Percentiles rank a stretch among this genome's conserved stretches.
These are phyloP conservation scores for Candida oleophila DNA, from an alignment of 805 yeast species.

Conservation along the genomic window DNA sequence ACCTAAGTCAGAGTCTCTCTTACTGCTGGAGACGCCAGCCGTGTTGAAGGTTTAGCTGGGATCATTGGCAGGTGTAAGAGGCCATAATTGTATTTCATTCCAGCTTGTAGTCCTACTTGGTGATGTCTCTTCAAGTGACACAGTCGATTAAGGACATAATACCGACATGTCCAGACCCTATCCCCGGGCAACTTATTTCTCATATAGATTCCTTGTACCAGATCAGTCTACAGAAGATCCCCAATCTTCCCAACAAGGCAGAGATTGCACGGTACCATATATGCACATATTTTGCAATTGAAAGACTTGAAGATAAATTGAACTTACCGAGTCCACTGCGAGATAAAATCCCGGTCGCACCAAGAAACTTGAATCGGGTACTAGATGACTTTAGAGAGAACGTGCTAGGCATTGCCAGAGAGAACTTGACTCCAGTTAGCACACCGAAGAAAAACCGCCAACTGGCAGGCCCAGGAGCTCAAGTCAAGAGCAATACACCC, in stretches of 20 bases:
- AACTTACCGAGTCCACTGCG: slow-evolving; percentile 49
- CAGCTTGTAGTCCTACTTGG: neutral
- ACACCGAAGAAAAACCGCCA: slow-evolving; percentile 19
- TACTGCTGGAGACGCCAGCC: no score
- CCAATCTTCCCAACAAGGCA: slow-evolving; percentile 48
- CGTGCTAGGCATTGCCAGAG: slow-evolving; percentile 18
- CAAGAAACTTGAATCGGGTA: slow-evolving; percentile 38
- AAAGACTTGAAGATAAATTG: slow-evolving; percentile 42
- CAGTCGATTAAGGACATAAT: slow-evolving; percentile 47
- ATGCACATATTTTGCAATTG: slow-evolving; percentile 62
- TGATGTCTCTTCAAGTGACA: slow-evolving; percentile 17
- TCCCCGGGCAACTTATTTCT: slow-evolving; percentile 41
- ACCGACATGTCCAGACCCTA: slow-evolving; percentile 45
- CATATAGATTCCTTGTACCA: slow-evolving; percentile 47
- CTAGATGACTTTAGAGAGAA: slow-evolving; percentile 46
- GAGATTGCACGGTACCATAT: slow-evolving; percentile 69
- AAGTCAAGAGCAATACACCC: slow-evolving; percentile 26
- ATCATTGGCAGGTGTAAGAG: no score
- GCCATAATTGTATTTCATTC: no score
- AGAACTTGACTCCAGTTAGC: slow-evolving; percentile 11
- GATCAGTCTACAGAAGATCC: slow-evolving; percentile 50
- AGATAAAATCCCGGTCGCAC: slow-evolving; percentile 59
- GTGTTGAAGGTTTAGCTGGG: no score
- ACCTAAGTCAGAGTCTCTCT: no score
- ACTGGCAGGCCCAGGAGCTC: slow-evolving; percentile 16